Evolutionary conservation across 2,329 filamentous ascomycete genomes (phyloP).

Genomic region (Epichloe sibirici): DNA sequence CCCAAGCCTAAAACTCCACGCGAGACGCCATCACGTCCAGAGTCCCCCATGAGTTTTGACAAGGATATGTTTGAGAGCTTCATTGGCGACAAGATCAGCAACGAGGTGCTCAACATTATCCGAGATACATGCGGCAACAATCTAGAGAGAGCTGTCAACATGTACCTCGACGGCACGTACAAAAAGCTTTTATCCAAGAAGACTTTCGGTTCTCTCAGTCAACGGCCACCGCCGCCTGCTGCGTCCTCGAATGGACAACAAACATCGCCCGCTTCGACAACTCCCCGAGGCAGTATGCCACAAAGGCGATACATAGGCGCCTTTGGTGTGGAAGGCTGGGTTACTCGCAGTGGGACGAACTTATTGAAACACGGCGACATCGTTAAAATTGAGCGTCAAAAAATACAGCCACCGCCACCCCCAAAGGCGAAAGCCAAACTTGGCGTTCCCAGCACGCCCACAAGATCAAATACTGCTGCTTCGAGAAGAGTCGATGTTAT

Average conservation of each 20-base stretch:
- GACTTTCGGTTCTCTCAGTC: neutral
- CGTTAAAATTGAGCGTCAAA: slow-evolving; percentile 80
- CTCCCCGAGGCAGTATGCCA: slow-evolving; percentile 19
- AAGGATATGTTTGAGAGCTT: slow-evolving; percentile 45
- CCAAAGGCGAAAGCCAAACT: slow-evolving; percentile 32
- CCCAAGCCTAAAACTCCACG: slow-evolving; percentile 6
- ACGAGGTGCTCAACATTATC: slow-evolving; percentile 36
- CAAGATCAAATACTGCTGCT: slow-evolving; percentile 32
- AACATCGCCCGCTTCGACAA: neutral
- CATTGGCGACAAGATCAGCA: slow-evolving; percentile 42
- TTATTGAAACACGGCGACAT: slow-evolving; percentile 69
- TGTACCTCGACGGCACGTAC: slow-evolving; percentile 61
- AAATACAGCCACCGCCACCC: slow-evolving; percentile 47
- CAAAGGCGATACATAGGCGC: slow-evolving; percentile 67
- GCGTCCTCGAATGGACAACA: neutral
- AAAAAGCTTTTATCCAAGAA: slow-evolving; percentile 29
- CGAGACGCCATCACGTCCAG: slow-evolving; percentile 9
- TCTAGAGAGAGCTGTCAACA: slow-evolving; percentile 52
- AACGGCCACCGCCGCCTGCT: neutral
- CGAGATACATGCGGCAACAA: slow-evolving; percentile 42
- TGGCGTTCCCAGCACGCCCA: slow-evolving; percentile 19
- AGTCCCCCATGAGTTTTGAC: slow-evolving; percentile 35
- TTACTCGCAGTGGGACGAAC: slow-evolving; percentile 67
- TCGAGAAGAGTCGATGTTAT: slow-evolving; percentile 70
- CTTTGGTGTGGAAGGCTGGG: slow-evolving; percentile 86